Base-by-base conservation (phyloP, 768 basidiomycete genomes). In the Tylopilus felleus region DNA sequence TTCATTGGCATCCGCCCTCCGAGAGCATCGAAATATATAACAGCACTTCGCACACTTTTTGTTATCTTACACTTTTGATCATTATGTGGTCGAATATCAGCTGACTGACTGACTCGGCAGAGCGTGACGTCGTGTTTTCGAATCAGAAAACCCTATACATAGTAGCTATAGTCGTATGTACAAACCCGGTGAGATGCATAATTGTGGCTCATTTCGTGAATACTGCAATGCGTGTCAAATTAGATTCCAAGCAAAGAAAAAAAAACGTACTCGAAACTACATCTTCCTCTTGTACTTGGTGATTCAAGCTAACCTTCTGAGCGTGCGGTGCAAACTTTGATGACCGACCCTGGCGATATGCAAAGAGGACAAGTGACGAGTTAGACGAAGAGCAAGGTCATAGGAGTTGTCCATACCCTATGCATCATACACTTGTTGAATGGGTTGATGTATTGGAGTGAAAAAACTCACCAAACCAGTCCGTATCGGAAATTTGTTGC, bases 251-350 rank as follows among this genome's bases (percentile, higher is more conserved):
- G 16, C 9, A 35, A 35, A 43, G 27, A 31, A 41, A 22, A 42
- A 48, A 29, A 27, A 19, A 80, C 90, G 63, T 63, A 93, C 92
- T 90, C 28, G 90, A 92, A 49, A 93, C 90, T 12, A 93, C 89
- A 67, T 93, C 90, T 66, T 92, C 90, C 60, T 93, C 91, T 60
- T 85, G 85, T 17, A 96, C 88, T 55, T 83, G 80, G 74, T 95
- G 94, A 23, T 73, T 73, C 59, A 95, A 73, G 51, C 93, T 90
- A 57, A 96, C 92, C 69, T 97, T 97, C 71, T 97, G 94, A 3
- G 93, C 92, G 63, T 97, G 90, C 5, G 93, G 93, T 39, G 84
- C 77, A 71, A 97, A 97, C 71, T 94, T 95, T 65, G 91, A 93
- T 25, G 93, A 95, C 69, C 91, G 92, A 2, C 94, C 94, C 93